Base-by-base conservation (phyloP, 2,329 filamentous ascomycete species). In the Fusarium temperatum region DNA sequence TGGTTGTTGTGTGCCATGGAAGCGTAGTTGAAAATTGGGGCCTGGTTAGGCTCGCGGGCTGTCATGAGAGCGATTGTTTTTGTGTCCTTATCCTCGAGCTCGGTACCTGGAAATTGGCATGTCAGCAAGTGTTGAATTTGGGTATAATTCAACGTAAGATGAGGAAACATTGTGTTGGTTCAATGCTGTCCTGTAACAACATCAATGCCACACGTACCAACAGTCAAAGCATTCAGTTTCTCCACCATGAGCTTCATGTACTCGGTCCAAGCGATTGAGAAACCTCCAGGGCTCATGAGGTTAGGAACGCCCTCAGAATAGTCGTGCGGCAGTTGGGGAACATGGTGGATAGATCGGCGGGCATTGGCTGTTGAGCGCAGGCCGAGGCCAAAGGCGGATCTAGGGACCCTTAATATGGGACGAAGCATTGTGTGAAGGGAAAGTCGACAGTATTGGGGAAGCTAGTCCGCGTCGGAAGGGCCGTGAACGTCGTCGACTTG, bases 1-100 rank as follows among this genome's bases (percentile, higher is more conserved):
- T 91, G 86, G 82, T 91, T 98, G 89, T 98, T 98, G 88, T 94
- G 93, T 63, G 94, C 94, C 93, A 97, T 97, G 78, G 94, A 97
- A 82, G 96, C 96, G 82, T 97, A 90, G 89, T 98, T 99, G 91
- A 99, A 99, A 81, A 92, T 86, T 77, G 92, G 88, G 47, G 96
- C 96, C 72, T 89, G 87, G 76, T 88, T 87, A 50, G 96, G 92
- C 79, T 96, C 90, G 82, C 95, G 94, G 68, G 96, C 93, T 67
- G 92, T 92, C 79, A 90, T 87, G 79, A 96, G 87, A 80, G 93
- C 84, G 80, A 98, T 91, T 53, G 90, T 86, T 83, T 93, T 91
- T 70, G 90, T 83, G 57, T 88, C 85, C 75, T 88, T 85, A 81
- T 89, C 84, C 75, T 91, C 91, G 79, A 89, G 88, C 24, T 90